Conservation (phyloP, 257 asterid species). For the Solanum lignicaule region DNA sequence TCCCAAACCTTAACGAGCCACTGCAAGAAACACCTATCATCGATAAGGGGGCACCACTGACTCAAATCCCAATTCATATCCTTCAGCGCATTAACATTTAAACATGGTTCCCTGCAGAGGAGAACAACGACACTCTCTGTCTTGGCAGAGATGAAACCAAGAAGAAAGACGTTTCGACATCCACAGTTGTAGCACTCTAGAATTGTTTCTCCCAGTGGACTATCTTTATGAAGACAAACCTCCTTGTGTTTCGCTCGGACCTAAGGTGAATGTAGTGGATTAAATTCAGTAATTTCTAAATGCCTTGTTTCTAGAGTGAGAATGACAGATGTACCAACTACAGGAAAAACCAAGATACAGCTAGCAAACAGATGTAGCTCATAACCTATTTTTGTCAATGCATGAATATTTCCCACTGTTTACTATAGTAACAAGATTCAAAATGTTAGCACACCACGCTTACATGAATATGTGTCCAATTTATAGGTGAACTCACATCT, state of each 20-base stretch:
- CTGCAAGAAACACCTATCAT: slow-evolving; percentile 94
- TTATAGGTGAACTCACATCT: neutral
- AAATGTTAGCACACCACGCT: neutral
- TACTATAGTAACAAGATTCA: neutral
- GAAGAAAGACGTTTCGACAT: slow-evolving; percentile 91
- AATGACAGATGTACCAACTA: neutral
- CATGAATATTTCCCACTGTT: neutral
- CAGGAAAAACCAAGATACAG: neutral
- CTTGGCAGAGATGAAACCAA: slow-evolving; percentile 96
- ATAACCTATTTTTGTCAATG: neutral
- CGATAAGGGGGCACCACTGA: slow-evolving; percentile 99
- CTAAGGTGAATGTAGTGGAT: slow-evolving; percentile 22
- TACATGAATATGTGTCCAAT: neutral
- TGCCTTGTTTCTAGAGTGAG: neutral
- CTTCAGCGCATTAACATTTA: slow-evolving; percentile 78
- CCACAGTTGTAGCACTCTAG: slow-evolving; percentile 98
- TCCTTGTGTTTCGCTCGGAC: slow-evolving; percentile 99
- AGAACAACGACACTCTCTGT: slow-evolving; percentile 98
- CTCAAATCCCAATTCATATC: slow-evolving; percentile 99
- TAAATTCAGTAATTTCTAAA: neutral
- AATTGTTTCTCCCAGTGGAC: slow-evolving; percentile 96
- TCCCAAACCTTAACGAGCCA: slow-evolving; percentile 85
- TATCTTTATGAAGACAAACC: slow-evolving; percentile 98
- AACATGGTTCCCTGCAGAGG: slow-evolving; percentile 96
- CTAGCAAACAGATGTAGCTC: neutral